These are phyloP conservation scores for Xylariaceae sp. DNA, from an alignment of 2,329 filamentous ascomycete genomes.

Conservation along the genomic window DNA sequence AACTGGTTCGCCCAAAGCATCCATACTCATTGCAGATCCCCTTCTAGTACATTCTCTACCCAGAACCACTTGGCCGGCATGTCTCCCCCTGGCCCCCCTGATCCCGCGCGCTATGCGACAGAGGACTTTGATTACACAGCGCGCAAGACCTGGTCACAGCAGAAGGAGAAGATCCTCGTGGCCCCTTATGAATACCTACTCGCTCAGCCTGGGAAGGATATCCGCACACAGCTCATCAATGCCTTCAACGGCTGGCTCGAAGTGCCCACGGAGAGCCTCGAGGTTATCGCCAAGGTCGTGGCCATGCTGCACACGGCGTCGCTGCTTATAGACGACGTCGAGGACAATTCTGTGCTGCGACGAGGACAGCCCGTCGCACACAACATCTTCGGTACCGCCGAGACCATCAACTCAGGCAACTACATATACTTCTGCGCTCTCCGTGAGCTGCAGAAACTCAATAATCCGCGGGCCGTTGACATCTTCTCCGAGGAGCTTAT, in stretches of 20 bases:
- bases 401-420: constrained; percentile 88
- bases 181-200: constrained; percentile 79
- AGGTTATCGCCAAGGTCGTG: constrained; percentile 71
- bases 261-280: constrained; percentile 64
- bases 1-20: constrained; percentile 52
- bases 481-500: constrained; percentile 79
- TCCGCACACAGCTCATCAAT: constrained; percentile 71
- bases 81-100: constrained; percentile 38
- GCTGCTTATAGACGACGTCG: constrained; percentile 79
- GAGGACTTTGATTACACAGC: constrained; percentile 51
- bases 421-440: constrained; percentile 82
- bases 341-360: constrained; percentile 72
- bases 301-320: constrained; percentile 84
- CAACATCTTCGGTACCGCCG: constrained; percentile 75
- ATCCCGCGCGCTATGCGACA: constrained; percentile 49
- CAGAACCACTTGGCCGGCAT: constrained; percentile 35
- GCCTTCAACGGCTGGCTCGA: constrained; percentile 78
- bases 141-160: constrained; percentile 57
- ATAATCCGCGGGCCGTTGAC: constrained; percentile 59
- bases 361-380: constrained; percentile 78
- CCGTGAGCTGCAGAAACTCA: constrained; percentile 65
- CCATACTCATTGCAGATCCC: constrained; percentile 30
- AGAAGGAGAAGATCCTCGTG: constrained; percentile 72
- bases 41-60: constrained; percentile 24
- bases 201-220: constrained; percentile 76